These are phyloP conservation scores for Sclerotinia subarctica DNA, from an alignment of 2,329 filamentous ascomycete genomes.

Conservation along the genomic window DNA sequence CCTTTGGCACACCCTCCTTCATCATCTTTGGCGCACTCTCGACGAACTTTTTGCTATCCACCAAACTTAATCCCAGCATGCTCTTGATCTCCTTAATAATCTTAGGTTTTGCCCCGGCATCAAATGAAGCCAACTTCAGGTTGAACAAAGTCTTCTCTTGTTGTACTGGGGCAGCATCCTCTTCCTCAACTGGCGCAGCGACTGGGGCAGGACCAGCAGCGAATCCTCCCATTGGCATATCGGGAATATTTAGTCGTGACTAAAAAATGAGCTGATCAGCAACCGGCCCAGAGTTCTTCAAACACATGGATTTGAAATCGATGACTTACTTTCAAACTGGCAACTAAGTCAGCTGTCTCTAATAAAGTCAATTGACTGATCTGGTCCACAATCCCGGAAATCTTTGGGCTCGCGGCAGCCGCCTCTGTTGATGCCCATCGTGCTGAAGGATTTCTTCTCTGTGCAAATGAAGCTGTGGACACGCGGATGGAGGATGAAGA, in stretches of 20 bases:
- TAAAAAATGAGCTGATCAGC: conserved; percentile 43
- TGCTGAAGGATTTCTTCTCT: conserved; percentile 47
- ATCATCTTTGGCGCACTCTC: conserved; percentile 96
- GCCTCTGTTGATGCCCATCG: conserved; percentile 88
- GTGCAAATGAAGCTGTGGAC: conserved; percentile 47
- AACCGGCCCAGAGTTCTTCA: neutral
- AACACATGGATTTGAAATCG: neutral
- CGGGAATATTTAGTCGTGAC: conserved; percentile 95
- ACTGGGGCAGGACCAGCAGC: conserved; percentile 60
- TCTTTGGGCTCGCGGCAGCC: conserved; percentile 76
- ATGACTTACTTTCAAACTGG: conserved; percentile 78
- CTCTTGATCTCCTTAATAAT: conserved; percentile 99
- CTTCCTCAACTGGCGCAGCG: conserved; percentile 68
- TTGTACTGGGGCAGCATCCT: conserved; percentile 81
- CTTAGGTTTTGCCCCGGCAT: conserved; percentile 89
- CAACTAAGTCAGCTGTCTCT: conserved; percentile 94
- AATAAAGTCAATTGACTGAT: conserved; percentile 97
- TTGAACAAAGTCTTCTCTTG: conserved; percentile 98
- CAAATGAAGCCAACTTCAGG: conserved; percentile 88
- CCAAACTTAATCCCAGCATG: conserved; percentile 88
- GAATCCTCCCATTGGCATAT: conserved; percentile 92
- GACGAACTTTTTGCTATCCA: conserved; percentile 99
- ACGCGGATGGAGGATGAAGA: conserved; percentile 47
- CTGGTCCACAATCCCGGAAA: conserved; percentile 91
- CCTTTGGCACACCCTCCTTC: conserved; percentile 99